Conservation (phyloP, 768 basidiomycete genomes). For the Candolleomyces efflorescens region DNA sequence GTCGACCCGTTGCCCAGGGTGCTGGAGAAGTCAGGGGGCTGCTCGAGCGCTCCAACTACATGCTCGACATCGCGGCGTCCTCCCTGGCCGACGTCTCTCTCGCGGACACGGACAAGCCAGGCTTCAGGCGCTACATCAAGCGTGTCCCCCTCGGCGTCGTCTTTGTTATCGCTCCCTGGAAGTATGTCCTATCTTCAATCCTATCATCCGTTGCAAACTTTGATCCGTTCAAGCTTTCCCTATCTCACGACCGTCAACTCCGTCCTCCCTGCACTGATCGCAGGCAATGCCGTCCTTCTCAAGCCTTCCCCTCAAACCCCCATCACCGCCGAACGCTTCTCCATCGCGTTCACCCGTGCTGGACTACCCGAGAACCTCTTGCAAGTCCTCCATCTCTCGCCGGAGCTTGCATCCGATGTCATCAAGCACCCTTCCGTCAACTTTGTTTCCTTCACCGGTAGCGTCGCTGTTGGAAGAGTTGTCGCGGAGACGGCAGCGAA, state of each 20-base stretch:
- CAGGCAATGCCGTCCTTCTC: conserved; percentile 86
- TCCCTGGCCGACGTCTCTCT: conserved; percentile 73
- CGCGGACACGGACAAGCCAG: conserved; percentile 74
- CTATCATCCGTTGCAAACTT: background rate
- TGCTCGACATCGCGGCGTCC: conserved; percentile 78
- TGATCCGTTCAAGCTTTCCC: conserved; percentile 58
- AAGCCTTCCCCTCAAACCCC: conserved; percentile 99
- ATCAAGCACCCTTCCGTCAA: conserved; percentile 64
- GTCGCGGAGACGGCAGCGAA: conserved; percentile 66
- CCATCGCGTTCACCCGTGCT: conserved; percentile 60
- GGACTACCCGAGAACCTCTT: conserved; percentile 75
- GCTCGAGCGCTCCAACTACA: conserved; percentile 75
- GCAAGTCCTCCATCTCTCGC: conserved; percentile 72
- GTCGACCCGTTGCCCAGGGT: conserved; percentile 79
- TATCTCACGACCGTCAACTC: conserved; percentile 90
- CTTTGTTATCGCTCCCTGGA: conserved; percentile 89
- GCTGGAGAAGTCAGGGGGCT: conserved; percentile 80
- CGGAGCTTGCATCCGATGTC: conserved; percentile 52
- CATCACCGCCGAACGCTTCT: conserved; percentile 77
- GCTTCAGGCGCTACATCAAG: conserved; percentile 80
- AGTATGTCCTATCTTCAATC: conserved; percentile 43
- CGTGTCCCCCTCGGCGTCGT: conserved; percentile 85
- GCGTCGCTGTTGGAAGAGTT: conserved; percentile 67
- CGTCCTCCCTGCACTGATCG: conserved; percentile 84
- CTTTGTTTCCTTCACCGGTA: conserved; percentile 91